phyloP scores from a whole-genome alignment of 2,329 filamentous ascomycete genomes.

The Tolypocladium sp. region DNA sequence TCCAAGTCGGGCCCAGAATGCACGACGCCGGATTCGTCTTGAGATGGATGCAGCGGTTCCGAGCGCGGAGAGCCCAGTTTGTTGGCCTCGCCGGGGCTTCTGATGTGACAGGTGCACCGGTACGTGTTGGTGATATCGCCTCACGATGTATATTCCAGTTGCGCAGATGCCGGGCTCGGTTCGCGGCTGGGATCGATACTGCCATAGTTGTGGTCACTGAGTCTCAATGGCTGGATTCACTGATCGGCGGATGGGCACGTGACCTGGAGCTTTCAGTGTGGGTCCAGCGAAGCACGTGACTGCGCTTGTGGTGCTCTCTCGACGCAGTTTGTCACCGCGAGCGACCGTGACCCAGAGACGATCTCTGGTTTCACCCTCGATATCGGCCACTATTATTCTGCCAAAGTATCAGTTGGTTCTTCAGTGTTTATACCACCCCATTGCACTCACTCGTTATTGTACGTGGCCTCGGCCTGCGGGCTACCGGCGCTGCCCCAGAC shows the following conservation, averaged over 20 bases:
- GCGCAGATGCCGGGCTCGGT: neutral
- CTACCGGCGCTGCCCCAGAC: neutral
- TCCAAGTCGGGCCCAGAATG: neutral
- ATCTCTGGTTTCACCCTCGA: constrained; percentile 12
- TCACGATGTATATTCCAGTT: neutral
- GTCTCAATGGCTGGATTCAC: neutral
- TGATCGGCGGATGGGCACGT: neutral
- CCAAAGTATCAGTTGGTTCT: constrained; percentile 29
- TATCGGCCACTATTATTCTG: constrained; percentile 28
- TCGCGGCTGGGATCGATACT: neutral
- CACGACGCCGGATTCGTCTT: neutral
- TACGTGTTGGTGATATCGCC: no score
- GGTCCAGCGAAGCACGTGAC: neutral
- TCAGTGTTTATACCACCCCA: constrained; percentile 22
- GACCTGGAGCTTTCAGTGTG: neutral
- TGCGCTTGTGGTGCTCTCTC: neutral
- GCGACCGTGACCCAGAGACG: constrained; percentile 7
- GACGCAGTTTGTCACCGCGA: constrained; percentile 11
- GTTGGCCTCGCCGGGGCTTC: no score
- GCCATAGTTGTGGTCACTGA: neutral
- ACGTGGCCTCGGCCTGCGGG: constrained; percentile 8
- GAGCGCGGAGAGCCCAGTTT: neutral
- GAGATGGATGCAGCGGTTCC: neutral
- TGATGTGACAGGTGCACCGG: neutral
- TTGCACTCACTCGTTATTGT: constrained; percentile 25